phyloP scores from a whole-genome alignment of 371 early-diverging fungal genomes.

The Dichotomocladium elegans region DNA sequence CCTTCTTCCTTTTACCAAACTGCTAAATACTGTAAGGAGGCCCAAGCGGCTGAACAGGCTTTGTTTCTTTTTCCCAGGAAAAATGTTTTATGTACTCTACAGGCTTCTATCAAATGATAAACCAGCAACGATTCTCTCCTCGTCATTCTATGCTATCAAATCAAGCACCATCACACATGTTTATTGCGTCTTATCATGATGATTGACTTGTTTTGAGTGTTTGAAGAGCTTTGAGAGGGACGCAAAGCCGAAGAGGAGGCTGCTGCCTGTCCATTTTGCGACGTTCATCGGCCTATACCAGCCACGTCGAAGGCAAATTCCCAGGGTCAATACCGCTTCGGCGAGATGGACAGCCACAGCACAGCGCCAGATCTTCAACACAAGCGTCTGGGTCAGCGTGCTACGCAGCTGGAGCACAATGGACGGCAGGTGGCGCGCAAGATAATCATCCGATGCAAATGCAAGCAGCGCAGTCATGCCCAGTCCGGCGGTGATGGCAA shows the following conservation, averaged over 20 bases:
- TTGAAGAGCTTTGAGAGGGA: conserved; percentile 10
- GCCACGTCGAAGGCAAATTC: conserved; percentile 30
- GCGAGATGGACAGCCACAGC: conserved; percentile 14
- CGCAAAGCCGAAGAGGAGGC: conserved; percentile 26
- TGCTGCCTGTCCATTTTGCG: conserved; percentile 30
- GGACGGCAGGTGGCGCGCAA: conserved; percentile 9
- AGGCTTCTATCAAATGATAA: too few species aligned
- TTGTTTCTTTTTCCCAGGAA: too few species aligned
- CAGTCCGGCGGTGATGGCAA: conserved; percentile 4
- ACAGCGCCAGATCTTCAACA: conserved; percentile 1
- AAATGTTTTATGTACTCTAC: too few species aligned
- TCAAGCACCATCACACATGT: background rate
- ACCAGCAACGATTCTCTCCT: too few species aligned
- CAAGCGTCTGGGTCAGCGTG: background rate
- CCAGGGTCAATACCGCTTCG: conserved; percentile 17
- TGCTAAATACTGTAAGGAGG: too few species aligned
- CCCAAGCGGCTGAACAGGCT: too few species aligned
- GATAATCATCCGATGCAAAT: conserved; percentile 12
- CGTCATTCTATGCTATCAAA: too few species aligned
- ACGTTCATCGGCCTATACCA: conserved; percentile 36
- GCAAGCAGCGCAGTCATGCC: conserved; percentile 9
- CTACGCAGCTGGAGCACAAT: background rate
- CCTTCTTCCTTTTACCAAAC: too few species aligned
- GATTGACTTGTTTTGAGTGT: conserved; percentile 5
- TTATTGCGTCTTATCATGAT: too few species aligned